These are phyloP conservation scores for Suhomyces sp. DNA, from an alignment of 805 yeast species.

Conservation along the genomic window DNA sequence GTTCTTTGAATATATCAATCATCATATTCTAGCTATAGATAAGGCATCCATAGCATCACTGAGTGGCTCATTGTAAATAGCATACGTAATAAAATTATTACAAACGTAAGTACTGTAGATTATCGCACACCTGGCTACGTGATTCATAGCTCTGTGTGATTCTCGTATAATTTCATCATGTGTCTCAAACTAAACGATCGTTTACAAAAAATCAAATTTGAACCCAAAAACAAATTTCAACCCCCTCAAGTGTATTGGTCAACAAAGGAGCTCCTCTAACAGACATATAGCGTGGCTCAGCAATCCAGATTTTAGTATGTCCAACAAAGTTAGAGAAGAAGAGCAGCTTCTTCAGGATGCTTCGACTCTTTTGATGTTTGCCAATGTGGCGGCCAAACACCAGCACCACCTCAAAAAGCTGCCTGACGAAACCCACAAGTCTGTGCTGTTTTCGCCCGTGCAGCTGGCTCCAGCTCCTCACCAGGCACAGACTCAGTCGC, in stretches of 20 bases:
- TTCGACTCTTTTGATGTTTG: conserved; percentile 58
- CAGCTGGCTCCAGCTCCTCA: neutral
- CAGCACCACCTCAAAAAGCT: conserved; percentile 21
- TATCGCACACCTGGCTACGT: neutral
- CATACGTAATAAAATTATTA: neutral
- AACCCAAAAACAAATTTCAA: neutral
- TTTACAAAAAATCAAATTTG: conserved; percentile 1
- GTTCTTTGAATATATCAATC: neutral
- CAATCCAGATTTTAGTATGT: conserved; percentile 1
- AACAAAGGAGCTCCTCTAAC: neutral
- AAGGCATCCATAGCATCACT: neutral
- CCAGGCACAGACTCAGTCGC: neutral
- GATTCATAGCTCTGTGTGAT: neutral
- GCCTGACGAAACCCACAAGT: neutral
- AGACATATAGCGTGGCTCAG: neutral
- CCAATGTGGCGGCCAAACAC: conserved; percentile 50
- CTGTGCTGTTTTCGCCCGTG: neutral
- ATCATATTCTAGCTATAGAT: neutral
- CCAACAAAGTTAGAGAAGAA: conserved; percentile 20
- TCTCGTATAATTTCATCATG: neutral
- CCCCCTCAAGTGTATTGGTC: neutral
- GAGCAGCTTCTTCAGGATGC: conserved; percentile 56
- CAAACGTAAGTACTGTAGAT: neutral
- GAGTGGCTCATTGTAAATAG: neutral
- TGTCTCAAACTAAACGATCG: conserved; percentile 5